A percentile compares a stretch with the other conserved stretches of the same genome.
phyloP scores from a whole-genome alignment of 371 early-diverging fungal genomes.

The Vairimorpha necatrix region DNA sequence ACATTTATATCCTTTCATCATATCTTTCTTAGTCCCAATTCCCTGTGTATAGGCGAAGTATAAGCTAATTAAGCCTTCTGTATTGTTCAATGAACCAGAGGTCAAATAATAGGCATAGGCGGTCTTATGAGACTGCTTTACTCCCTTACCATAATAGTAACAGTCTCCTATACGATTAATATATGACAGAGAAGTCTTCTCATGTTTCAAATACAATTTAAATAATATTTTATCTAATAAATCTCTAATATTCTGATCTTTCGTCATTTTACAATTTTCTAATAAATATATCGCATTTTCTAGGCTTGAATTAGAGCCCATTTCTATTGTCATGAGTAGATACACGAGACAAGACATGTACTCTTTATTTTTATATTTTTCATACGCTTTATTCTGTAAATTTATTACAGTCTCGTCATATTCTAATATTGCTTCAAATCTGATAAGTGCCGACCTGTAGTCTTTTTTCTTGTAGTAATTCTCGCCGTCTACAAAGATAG shows the following conservation, averaged over 20 bases:
- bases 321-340: slow-evolving; percentile 54
- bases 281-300: slow-evolving; percentile 59
- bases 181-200: slow-evolving; percentile 17
- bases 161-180: slow-evolving; percentile 59
- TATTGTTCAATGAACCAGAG: slow-evolving; percentile 28
- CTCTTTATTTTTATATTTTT: slow-evolving; percentile 32
- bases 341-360: slow-evolving; percentile 40
- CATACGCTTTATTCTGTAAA: slow-evolving; percentile 41
- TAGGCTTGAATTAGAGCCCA: slow-evolving; percentile 45
- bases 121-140: slow-evolving; percentile 37
- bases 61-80: slow-evolving; percentile 56
- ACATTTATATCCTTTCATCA: slow-evolving; percentile 32
- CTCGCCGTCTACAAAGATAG: slow-evolving; percentile 58
- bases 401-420: slow-evolving; percentile 43
- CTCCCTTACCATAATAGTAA: slow-evolving; percentile 62
- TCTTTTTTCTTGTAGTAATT: slow-evolving; percentile 28
- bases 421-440: slow-evolving; percentile 44
- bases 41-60: slow-evolving; percentile 63
- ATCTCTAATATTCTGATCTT: too few relatives aligned
- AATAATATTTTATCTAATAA: slow-evolving; percentile 48
- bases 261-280: slow-evolving; percentile 36
- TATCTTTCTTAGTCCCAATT: slow-evolving; percentile 43
- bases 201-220: slow-evolving; percentile 31
- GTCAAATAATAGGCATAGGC: slow-evolving; percentile 62
- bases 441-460: slow-evolving; percentile 9